Base-by-base conservation (phyloP, 345 rosid genomes). In the Linum tenue region DNA sequence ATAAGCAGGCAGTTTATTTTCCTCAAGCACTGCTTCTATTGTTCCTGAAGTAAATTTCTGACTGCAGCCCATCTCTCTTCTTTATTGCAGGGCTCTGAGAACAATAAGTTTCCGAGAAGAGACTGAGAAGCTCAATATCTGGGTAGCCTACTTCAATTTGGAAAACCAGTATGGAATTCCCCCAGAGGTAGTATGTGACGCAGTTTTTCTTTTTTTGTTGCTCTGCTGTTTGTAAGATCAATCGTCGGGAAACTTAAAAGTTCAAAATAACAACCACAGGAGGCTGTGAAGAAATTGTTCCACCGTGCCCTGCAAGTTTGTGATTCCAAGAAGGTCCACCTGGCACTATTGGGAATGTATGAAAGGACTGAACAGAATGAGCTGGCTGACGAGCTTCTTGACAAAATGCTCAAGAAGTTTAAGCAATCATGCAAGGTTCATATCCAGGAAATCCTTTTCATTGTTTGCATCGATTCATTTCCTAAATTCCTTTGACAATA, bases 71-170 rank as follows among this genome's bases (percentile, higher is more conserved):
- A 50, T 3, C 3, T 48, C 16, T 58, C 2, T 31, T 60, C 7
- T 73, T 53, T 71, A 14, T 35, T 80, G 76, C 76, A 94, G 99
- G 86, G 97, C 99, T 56, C 70, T 94, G 88, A 84, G 78, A 71
- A 90, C 91, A 3, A 94, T 90, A 62, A 88, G 85, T 76, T 64
- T 86, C 48, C 88, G 95, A 56, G 99, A 90, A 79, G 99, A 94
- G 83, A 81, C 72, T 37, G 99, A 94, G 81, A 90, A 90, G 84
- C 86, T 94, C 57, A 94, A 94, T 73, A 72, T 94, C 58, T 94
- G 99, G 97, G 86, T 90, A 64, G 99, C 97, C 58, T 94, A 88
- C 79, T 88, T 90, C 79, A 94, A 90, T 77, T 76, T 94, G 83
- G 99, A 94, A 81, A 88, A 86, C 66, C 81, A 90, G 72, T 85